Conservation (phyloP, 2,329 filamentous ascomycete species). For the Colletotrichum zoysiae region DNA sequence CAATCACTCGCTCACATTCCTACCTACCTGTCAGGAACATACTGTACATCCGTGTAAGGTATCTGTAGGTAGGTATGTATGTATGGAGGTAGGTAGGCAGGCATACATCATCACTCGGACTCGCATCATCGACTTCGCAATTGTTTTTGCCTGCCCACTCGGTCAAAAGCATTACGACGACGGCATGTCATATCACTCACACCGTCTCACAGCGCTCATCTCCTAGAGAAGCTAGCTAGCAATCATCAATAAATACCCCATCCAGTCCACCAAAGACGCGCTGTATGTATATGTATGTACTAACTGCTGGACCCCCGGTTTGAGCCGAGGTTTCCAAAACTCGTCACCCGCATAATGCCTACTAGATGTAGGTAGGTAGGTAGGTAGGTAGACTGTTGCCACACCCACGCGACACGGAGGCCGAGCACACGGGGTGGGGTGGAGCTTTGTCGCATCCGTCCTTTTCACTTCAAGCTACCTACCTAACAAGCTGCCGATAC, state of each 20-base stretch:
- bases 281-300: neutral
- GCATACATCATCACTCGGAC: slow-evolving; percentile 29
- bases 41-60: neutral
- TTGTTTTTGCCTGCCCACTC: neutral
- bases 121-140: slow-evolving; percentile 16
- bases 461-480: slow-evolving; percentile 31
- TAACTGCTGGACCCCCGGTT: neutral
- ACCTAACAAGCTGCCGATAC: slow-evolving; percentile 9
- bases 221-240: neutral
- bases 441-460: slow-evolving; percentile 37
- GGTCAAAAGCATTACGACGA: too few relatives aligned
- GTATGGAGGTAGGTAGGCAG: neutral
- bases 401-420: slow-evolving; percentile 32
- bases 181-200: too few relatives aligned
- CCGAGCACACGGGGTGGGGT: slow-evolving; percentile 29
- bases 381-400: neutral
- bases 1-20: neutral
- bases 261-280: neutral
- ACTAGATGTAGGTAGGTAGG: too few relatives aligned
- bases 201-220: neutral
- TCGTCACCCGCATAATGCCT: slow-evolving; percentile 10
- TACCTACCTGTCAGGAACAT: neutral
- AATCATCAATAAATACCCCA: neutral
- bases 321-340: slow-evolving; percentile 19
- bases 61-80: neutral